Base-by-base conservation (phyloP, 2,329 filamentous ascomycete species). In the Chrysoporthe cubensis region DNA sequence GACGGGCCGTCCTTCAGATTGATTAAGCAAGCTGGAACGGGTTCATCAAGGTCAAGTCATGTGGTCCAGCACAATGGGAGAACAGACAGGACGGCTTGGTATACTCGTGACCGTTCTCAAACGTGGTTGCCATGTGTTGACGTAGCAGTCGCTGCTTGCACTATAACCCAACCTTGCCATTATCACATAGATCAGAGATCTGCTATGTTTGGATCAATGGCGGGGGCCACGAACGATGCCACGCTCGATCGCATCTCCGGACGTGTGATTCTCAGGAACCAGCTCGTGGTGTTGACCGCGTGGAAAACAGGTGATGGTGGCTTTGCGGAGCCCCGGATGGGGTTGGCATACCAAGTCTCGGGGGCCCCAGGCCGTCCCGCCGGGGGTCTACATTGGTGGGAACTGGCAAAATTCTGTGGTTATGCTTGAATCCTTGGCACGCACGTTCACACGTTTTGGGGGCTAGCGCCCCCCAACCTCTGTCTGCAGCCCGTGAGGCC, bases 121-220 rank as follows among this genome's bases (percentile, higher is more conserved):
- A 43, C 37, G n/a, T 59, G 57, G 57, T 21, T 59, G 57, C 57
- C 57, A 59, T 59, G 57, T 59, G 57, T 44, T 16, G 57, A 21
- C 5, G 57, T 59, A 59, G 34, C 54, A 57, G 50, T 54, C 50
- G 50, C 32, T 40, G 32, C 54, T 57, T n/a, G 16, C 16, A n/a
- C 34, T 57, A n/a, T n/a, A 14, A 54, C 26, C 56, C 32, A 21
- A 58, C 37, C 37, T 40, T 40, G 56, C 32, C 32, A 6, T 21
- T 13, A n/a, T 42, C 16, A n/a, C 18, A 8, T 26, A 21, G 3
- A 11, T 58, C 16, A 26, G 21, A 26, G 26, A 26, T 26, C 26
- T 26, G 50, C 6, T 26, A 11, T 14, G 21, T 54, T 16, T 54
- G 14, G 21, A 54, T 54, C 21, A 54, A 54, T 13, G 11, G 21